Evolutionary conservation across 2,329 filamentous ascomycete species (phyloP).

Genomic region (Pseudogymnoascus sp.): DNA sequence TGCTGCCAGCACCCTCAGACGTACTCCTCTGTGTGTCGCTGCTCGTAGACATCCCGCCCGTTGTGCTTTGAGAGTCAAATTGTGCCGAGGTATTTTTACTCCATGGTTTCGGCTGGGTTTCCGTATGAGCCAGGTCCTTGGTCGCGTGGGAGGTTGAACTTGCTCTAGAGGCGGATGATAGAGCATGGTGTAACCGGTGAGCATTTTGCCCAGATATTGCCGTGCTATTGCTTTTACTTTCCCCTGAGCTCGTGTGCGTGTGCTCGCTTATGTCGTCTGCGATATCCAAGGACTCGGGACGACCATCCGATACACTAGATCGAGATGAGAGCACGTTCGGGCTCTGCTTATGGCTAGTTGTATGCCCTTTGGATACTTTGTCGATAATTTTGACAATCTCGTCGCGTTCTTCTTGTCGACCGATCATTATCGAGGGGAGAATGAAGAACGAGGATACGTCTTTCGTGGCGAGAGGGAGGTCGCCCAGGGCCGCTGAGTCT

Average conservation of each 20-base stretch:
- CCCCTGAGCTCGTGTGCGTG: constrained; percentile 48
- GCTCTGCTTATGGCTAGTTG: constrained; percentile 35
- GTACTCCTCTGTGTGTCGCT: constrained; percentile 9
- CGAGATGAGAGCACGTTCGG: constrained; percentile 43
- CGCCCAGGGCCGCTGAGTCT: constrained; percentile 59
- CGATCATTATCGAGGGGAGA: constrained; percentile 73
- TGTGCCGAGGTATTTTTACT: constrained; percentile 1
- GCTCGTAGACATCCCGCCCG: not conserved
- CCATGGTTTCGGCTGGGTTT: not conserved
- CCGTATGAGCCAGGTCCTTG: not conserved
- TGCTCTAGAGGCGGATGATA: not conserved
- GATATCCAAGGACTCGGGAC: constrained; percentile 23
- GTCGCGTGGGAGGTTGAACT: not conserved
- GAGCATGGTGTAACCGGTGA: not conserved
- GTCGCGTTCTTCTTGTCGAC: constrained; percentile 63
- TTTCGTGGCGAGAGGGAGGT: constrained; percentile 69
- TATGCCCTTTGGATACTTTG: constrained; percentile 60
- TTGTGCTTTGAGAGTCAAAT: not conserved
- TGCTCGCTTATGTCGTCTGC: constrained; percentile 52
- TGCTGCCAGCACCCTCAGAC: constrained; percentile 25
- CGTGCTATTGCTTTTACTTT: constrained; percentile 30
- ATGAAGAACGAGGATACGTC: constrained; percentile 92
- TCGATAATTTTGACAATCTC: constrained; percentile 68
- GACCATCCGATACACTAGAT: constrained; percentile 42
- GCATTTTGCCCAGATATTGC: not conserved